Evolutionary conservation across 768 basidiomycete species (phyloP), one percentile per base, ranked within the genome.

Genomic region (Dendrothele bispora): DNA sequence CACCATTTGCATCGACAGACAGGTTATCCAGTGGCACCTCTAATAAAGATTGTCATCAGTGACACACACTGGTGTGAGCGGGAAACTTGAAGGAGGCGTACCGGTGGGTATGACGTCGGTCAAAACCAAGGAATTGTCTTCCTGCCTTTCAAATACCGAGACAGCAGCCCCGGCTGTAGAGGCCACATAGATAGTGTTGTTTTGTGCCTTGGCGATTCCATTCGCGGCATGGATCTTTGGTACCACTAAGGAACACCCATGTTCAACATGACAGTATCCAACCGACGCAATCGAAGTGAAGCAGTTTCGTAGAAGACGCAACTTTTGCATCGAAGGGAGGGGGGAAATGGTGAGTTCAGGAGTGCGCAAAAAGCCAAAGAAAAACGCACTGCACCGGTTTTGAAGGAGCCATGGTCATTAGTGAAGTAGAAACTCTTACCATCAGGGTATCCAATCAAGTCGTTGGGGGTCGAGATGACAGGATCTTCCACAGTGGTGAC

Each of bases 381-480:
- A 37, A 35, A 24, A 62, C 82, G 40, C 58, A 86, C 85, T 43
- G 70, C 52, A 41, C 82, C 77, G 17, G 72, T 63, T 66, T 85
- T 87, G 32, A n/a, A n/a, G n/a, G 57, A 57, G 17, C 70, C 68
- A 51, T 82, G 72, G 50, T 88, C 84, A 55, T 90, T 91, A 25
- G 86, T 85, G 58, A 88, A 79, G 60, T 79, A 81, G 48, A 89
- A 80, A 30, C 77, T 78, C 50, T 75, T 68, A 22, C 84, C 84
- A 52, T 88, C 82, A 3, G 78, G 59, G 25, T 71, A 74, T 24
- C 87, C 86, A n/a, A 81, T 77, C 12, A 90, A 45, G 57, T 88
- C 88, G 57, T 89, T 90, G 2, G 88, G 88, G 4, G 84, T 80
- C 10, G 75, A 32, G 20, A 90, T 72, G 10, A 78, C 61, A 6